phyloP scores from a whole-genome alignment of 169 alveolate genomes.

The Plasmodium inui region DNA sequence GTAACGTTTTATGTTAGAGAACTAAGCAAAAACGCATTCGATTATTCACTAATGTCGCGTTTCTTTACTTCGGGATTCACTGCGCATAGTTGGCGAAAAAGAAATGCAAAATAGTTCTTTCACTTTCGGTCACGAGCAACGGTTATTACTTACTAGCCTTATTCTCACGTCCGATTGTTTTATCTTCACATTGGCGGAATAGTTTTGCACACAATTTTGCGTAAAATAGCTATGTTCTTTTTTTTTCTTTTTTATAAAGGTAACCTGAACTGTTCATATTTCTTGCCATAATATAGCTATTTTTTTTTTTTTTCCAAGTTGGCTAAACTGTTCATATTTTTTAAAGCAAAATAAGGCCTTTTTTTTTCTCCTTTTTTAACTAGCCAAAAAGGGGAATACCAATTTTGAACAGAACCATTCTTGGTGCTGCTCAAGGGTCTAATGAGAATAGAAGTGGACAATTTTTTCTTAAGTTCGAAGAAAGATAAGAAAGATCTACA shows the following conservation, averaged over 20 bases:
- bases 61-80: neutral
- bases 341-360: too few species aligned
- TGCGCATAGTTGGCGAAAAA: neutral
- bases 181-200: neutral
- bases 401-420: neutral
- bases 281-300: neutral
- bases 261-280: constrained; percentile 30
- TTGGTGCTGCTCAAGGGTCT: neutral
- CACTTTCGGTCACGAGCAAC: neutral
- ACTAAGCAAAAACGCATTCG: neutral
- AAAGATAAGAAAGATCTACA: neutral
- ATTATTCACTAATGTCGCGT: neutral
- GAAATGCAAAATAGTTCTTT: neutral
- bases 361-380: neutral
- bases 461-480: neutral
- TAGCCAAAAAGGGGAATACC: neutral
- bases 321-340: neutral
- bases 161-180: neutral
- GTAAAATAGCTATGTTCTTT: constrained; percentile 15
- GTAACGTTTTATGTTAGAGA: neutral
- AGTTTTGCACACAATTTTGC: neutral
- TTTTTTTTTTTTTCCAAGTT: neutral
- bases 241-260: constrained; percentile 12
- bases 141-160: neutral
- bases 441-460: neutral